Percentiles rank a stretch among this genome's conserved stretches.
phyloP scores from a whole-genome alignment of 768 basidiomycete genomes.

The Rhodotorula taiwanensis region DNA sequence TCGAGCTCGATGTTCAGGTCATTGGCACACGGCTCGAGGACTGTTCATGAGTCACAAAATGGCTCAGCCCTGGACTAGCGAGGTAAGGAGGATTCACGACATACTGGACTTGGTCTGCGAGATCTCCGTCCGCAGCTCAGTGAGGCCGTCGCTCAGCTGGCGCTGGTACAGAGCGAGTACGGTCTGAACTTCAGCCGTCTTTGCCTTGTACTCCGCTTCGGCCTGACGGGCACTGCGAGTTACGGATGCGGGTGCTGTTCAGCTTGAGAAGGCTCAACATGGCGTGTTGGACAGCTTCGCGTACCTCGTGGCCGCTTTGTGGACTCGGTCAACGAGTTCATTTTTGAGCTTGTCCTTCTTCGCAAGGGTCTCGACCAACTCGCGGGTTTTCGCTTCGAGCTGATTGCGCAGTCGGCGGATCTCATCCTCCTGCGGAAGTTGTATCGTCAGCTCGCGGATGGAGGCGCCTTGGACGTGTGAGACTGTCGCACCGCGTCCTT shows the following conservation, averaged over 20 bases:
- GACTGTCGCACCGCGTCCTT: too few species aligned
- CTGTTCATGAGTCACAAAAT: background rate
- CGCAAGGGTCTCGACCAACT: background rate
- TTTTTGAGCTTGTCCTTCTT: constrained; percentile 13
- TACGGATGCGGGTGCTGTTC: background rate
- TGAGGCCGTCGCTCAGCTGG: background rate
- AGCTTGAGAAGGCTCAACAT: too few species aligned
- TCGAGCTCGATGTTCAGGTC: background rate
- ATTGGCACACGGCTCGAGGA: background rate
- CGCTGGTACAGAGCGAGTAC: background rate
- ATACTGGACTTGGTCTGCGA: background rate
- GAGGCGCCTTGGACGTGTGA: too few species aligned
- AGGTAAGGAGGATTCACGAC: background rate
- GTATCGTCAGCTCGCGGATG: too few species aligned
- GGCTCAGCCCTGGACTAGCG: background rate
- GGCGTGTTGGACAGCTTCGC: too few species aligned
- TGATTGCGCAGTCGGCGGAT: background rate
- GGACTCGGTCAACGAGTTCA: background rate
- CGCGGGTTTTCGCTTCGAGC: background rate
- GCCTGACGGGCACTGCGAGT: background rate
- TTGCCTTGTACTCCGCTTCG: background rate
- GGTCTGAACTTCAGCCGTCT: background rate
- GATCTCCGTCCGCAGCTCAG: background rate
- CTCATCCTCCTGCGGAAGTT: constrained; percentile 2
- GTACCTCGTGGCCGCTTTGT: background rate